Evolutionary conservation across 2,329 filamentous ascomycete genomes (phyloP), one percentile per base, ranked within the genome.

Genomic region (Seiridium unicorne): DNA sequence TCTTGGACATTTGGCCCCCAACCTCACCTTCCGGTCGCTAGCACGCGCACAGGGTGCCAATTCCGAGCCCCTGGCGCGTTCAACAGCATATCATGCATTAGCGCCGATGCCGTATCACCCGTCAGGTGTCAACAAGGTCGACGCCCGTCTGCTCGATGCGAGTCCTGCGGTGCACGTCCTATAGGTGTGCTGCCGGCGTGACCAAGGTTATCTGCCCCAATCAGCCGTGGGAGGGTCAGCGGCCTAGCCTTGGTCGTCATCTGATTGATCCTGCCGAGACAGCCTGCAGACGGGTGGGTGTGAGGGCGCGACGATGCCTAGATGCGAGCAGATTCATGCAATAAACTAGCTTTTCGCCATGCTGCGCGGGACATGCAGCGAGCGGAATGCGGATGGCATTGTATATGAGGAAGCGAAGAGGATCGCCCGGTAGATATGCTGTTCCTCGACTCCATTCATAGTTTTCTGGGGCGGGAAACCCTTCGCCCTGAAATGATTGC

Each of bases 261-360:
- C 31, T 53, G 49, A 53, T 53, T 53, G 49, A 53, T 35, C 35
- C 31, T n/a, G 11, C 34, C 49, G 34, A 38, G 18, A 38, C 49
- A 53, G 35, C 35, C 31, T 53, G 49, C 49, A 53, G 49, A n/a
- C 49, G 49, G 49, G 49, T 35, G 31, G 49, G 49, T 53, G 49
- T 53, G 49, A 35, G 13, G 11, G 32, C 49, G 34, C 32, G 9
- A 35, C 11, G 34, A 53, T 53, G 49, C 34, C 31, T 18, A 11
- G 49, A 36, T 53, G 32, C 49, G 31, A 53, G n/a, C 46, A 36
- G 13, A 35, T n/a, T 34, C 38, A 49, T 49, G 35, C 47, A 26
- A 18, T 35, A 35, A 53, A 53, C 49, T 18, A 34, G 18, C 49
- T 40, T 53, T 53, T 38, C 38, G 38, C 7, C 13, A 13, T 42